A percentile compares a stretch with the other conserved stretches of the same genome.
Evolutionary conservation across 805 yeast species (phyloP).

Genomic region (Candida vartiovaarae): DNA sequence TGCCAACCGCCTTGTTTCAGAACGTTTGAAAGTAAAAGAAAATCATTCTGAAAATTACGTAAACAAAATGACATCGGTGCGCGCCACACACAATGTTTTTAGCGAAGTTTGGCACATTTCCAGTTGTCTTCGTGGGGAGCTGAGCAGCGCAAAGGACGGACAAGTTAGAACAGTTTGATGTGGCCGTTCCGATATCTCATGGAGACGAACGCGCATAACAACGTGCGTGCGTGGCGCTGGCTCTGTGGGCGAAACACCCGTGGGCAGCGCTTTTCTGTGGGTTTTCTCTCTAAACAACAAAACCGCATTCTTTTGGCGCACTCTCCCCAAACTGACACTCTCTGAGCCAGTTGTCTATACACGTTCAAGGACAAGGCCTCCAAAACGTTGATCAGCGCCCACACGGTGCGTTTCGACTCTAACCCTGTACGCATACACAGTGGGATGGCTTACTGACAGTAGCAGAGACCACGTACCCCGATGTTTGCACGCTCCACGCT

Average conservation of each 20-base stretch:
- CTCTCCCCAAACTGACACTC: background rate
- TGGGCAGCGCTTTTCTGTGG: constrained; percentile 12
- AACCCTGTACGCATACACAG: too few relatives aligned
- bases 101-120: too few relatives aligned
- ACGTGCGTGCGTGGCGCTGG: constrained; percentile 9
- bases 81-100: too few relatives aligned
- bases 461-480: background rate
- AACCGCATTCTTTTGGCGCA: background rate
- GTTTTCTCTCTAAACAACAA: background rate
- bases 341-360: background rate
- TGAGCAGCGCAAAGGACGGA: too few relatives aligned
- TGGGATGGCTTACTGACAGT: too few relatives aligned
- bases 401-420: too few relatives aligned
- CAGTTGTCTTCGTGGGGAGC: too few relatives aligned
- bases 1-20: too few relatives aligned
- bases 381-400: too few relatives aligned
- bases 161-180: background rate
- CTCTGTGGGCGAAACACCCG: constrained; percentile 7
- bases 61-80: too few relatives aligned
- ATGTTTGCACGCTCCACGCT: constrained; percentile 12
- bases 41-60: too few relatives aligned
- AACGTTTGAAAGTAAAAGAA: too few relatives aligned
- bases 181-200: background rate
- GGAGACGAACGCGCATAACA: constrained; percentile 9
- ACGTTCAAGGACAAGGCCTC: background rate